Evolutionary conservation across 2,329 filamentous ascomycete species (phyloP).

Genomic region (Coniella vitis): DNA sequence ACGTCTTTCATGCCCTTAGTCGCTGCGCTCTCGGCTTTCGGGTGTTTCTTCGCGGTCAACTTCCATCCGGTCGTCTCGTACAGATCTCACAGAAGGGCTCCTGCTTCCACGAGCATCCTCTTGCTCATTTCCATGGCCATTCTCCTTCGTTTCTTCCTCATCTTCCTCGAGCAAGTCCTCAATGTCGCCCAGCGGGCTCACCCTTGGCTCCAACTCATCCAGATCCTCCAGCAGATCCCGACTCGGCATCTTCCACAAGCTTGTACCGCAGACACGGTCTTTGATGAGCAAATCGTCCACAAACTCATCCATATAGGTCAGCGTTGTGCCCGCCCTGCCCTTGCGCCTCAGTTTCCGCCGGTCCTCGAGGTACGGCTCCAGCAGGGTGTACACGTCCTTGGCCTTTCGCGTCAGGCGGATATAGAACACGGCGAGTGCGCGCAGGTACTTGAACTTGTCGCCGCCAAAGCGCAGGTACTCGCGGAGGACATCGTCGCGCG

Average conservation of each 20-base stretch:
- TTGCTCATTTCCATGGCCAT: conserved; percentile 23
- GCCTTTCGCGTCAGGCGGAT: conserved; percentile 80
- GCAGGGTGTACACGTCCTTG: conserved; percentile 68
- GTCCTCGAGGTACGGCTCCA: conserved; percentile 82
- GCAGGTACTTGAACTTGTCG: conserved; percentile 76
- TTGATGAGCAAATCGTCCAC: conserved; percentile 86
- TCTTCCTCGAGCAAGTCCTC: conserved; percentile 63
- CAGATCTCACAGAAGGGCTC: conserved; percentile 17
- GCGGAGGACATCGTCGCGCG: conserved; percentile 67
- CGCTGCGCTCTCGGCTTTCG: conserved; percentile 2
- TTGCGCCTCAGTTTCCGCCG: conserved; percentile 74
- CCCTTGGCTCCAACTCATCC: conserved; percentile 76
- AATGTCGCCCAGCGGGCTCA: conserved; percentile 75
- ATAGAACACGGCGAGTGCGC: conserved; percentile 87
- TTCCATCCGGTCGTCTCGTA: conserved; percentile 32
- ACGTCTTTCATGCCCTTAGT: background rate
- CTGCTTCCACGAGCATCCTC: background rate
- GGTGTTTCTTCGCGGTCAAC: conserved; percentile 15
- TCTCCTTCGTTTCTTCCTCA: conserved; percentile 30
- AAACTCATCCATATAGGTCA: conserved; percentile 87
- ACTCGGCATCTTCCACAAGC: conserved; percentile 82
- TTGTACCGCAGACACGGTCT: conserved; percentile 85
- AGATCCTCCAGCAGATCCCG: conserved; percentile 80
- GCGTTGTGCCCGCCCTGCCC: conserved; percentile 62
- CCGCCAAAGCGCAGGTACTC: conserved; percentile 76